These are phyloP conservation scores for Polyporus arcularius DNA, from an alignment of 768 basidiomycete species.

Conservation along the genomic window DNA sequence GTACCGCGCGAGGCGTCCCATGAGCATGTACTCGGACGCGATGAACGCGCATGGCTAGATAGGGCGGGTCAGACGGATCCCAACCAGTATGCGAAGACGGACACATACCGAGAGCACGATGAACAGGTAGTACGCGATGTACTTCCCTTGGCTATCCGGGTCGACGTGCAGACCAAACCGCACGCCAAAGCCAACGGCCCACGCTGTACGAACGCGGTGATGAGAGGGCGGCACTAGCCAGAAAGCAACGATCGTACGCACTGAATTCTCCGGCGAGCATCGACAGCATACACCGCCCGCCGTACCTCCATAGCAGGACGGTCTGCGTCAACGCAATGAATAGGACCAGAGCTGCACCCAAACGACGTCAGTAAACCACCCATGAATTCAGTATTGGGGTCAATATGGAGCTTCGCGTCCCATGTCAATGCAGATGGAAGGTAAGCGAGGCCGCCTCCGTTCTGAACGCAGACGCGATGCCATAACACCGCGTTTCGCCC, in stretches of 20 bases:
- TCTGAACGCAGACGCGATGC: background rate
- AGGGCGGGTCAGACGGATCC: background rate
- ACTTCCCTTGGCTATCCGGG: conserved; percentile 53
- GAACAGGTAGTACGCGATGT: conserved; percentile 59
- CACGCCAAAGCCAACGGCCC: conserved; percentile 54
- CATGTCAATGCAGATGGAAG: background rate
- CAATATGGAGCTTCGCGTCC: no score
- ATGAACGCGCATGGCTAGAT: conserved; percentile 73
- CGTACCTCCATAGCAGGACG: conserved; percentile 42
- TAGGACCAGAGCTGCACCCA: conserved; percentile 23
- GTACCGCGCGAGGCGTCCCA: conserved; percentile 58
- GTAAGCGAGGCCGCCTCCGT: background rate
- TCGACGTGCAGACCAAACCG: conserved; percentile 56
- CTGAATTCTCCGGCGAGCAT: conserved; percentile 65
- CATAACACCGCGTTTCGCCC: background rate
- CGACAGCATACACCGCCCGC: conserved; percentile 59
- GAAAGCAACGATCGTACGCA: conserved; percentile 27
- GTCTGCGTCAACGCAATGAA: conserved; percentile 45
- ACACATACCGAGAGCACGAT: conserved; percentile 56
- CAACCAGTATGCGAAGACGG: background rate
- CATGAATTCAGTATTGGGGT: background rate
- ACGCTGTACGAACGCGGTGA: conserved; percentile 38
- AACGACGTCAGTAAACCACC: background rate
- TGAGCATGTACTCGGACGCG: conserved; percentile 65
- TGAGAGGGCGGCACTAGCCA: no score